Conservation (phyloP, 768 basidiomycete genomes). For the Amanita brunnescens region DNA sequence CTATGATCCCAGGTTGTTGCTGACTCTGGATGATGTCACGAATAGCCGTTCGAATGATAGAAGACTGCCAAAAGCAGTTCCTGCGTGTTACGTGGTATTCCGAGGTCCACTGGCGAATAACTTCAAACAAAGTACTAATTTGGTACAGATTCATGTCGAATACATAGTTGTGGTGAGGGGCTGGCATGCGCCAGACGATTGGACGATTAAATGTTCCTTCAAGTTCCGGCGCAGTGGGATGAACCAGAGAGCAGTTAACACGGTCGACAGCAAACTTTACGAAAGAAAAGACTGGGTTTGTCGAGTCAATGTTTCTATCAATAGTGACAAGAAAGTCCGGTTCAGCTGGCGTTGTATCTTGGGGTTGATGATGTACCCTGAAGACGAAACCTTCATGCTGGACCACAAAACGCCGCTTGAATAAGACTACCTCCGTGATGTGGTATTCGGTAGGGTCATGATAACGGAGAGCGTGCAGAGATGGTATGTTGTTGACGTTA, state of each 20-base stretch:
- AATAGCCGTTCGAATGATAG: neutral
- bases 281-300: neutral
- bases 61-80: conserved; percentile 1
- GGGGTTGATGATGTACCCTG: neutral
- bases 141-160: neutral
- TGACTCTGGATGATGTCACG: neutral
- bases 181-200: neutral
- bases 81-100: neutral
- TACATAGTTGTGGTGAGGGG: neutral
- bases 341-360: neutral
- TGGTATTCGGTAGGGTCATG: neutral
- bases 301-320: neutral
- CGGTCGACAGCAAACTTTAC: neutral
- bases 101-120: neutral
- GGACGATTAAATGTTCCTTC: neutral
- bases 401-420: neutral
- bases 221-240: neutral
- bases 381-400: neutral
- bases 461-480: neutral
- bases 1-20: neutral
- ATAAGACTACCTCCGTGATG: neutral
- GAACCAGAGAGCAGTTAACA: neutral
- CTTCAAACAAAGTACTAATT: neutral
- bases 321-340: neutral
- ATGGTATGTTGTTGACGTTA: neutral